These are phyloP conservation scores for Jamesozyma jinghongensis DNA, from an alignment of 805 yeast species.

Conservation along the genomic window DNA sequence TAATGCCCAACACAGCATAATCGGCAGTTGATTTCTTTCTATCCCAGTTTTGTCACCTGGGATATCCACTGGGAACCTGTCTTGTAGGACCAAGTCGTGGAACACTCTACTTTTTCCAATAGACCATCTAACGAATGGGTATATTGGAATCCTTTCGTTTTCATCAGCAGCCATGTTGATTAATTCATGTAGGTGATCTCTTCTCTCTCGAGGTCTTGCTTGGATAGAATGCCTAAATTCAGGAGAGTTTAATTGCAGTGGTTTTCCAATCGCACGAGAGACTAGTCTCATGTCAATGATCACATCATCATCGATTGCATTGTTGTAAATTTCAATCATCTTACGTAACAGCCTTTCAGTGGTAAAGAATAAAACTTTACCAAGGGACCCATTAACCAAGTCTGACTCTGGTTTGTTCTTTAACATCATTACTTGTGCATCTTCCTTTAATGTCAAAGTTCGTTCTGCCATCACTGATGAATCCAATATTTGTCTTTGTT, in stretches of 20 bases:
- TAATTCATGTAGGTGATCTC: slow-evolving; percentile 11
- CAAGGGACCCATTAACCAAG: slow-evolving; percentile 87
- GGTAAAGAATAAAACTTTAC: slow-evolving; percentile 46
- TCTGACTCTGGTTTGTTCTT: slow-evolving; percentile 61
- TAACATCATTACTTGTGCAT: slow-evolving; percentile 92
- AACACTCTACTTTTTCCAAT: slow-evolving; percentile 20
- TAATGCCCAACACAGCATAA: slow-evolving; percentile 71
- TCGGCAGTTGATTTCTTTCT: slow-evolving; percentile 53
- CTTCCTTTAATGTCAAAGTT: slow-evolving; percentile 55
- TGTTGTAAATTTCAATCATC: slow-evolving; percentile 18
- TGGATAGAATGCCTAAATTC: slow-evolving; percentile 23
- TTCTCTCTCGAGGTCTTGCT: slow-evolving; percentile 13
- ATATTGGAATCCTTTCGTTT: slow-evolving; percentile 10
- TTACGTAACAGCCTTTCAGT: slow-evolving; percentile 20
- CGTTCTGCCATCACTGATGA: slow-evolving; percentile 63
- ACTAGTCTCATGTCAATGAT: slow-evolving; percentile 29
- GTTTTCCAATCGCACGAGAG: slow-evolving; percentile 25
- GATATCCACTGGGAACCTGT: slow-evolving; percentile 34
- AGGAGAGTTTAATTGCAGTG: slow-evolving; percentile 14
- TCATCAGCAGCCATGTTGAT: slow-evolving; percentile 15
- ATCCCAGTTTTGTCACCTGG: slow-evolving; percentile 27
- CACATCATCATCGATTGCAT: slow-evolving; percentile 20
- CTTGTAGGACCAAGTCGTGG: slow-evolving; percentile 30
- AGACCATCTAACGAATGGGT: slow-evolving; percentile 31
- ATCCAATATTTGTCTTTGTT: slow-evolving; percentile 35